These are phyloP conservation scores for Bolboschoenus planiculmis DNA, from an alignment of 176 grass and related monocot species.

Conservation along the genomic window DNA sequence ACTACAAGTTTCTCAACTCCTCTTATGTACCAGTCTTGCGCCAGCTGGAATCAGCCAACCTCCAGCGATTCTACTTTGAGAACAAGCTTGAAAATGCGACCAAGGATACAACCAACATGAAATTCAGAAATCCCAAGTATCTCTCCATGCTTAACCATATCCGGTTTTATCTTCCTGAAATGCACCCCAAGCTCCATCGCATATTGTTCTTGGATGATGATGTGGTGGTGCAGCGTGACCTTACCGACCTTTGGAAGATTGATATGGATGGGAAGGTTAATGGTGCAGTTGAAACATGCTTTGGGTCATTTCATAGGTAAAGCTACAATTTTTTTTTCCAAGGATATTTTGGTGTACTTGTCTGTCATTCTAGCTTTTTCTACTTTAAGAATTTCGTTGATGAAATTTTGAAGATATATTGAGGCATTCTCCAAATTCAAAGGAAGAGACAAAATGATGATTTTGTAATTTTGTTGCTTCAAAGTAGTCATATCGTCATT, in stretches of 20 bases:
- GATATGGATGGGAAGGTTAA: slow-evolving; percentile 99
- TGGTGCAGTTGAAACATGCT: slow-evolving; percentile 97
- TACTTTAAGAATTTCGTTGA: neutral
- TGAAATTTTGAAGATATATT: neutral
- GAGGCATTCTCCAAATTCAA: neutral
- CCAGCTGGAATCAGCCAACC: slow-evolving; percentile 91
- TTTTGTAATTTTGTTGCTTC: neutral
- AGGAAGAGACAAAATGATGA: neutral
- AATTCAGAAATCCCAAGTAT: slow-evolving; percentile 98
- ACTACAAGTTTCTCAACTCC: slow-evolving; percentile 95
- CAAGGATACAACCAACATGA: slow-evolving; percentile 99
- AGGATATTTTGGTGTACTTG: neutral
- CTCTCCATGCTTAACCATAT: slow-evolving; percentile 94
- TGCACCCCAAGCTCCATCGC: slow-evolving; percentile 79
- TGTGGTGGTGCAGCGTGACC: slow-evolving; percentile 84
- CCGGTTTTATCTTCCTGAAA: slow-evolving; percentile 96
- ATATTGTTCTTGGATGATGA: slow-evolving; percentile 99
- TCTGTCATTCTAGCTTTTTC: neutral
- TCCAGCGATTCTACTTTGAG: slow-evolving; percentile 97
- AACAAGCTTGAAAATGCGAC: slow-evolving; percentile 99
- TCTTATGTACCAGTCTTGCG: slow-evolving; percentile 94
- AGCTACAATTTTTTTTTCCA: neutral
- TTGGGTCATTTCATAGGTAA: slow-evolving; percentile 79
- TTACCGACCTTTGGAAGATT: slow-evolving; percentile 87
- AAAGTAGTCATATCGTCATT: neutral